A percentile compares a stretch with the other conserved stretches of the same genome.
Conservation (phyloP, 768 basidiomycete species). For the Kwoniella mangroviensis region DNA sequence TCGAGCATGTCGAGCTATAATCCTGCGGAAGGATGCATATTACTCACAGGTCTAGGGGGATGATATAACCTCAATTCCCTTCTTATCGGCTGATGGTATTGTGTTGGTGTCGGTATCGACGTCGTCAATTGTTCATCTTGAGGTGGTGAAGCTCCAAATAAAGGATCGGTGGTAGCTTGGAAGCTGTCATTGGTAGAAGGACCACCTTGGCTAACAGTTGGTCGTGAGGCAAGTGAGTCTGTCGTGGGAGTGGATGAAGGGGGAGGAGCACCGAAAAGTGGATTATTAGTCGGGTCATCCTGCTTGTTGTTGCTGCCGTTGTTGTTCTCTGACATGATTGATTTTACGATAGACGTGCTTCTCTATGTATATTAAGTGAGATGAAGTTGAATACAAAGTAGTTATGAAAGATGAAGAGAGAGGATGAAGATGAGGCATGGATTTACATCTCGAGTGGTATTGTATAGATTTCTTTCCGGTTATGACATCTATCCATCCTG, state of each 20-base stretch:
- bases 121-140: background rate
- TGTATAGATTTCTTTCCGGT: too few species aligned
- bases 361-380: too few species aligned
- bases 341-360: too few species aligned
- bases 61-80: conserved; percentile 8
- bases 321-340: conserved; percentile 13
- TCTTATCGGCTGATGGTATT: background rate
- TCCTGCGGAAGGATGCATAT: background rate
- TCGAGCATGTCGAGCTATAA: background rate
- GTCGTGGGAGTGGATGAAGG: background rate
- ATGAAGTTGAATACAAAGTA: too few species aligned
- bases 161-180: conserved; percentile 11
- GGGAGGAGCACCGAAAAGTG: conserved; percentile 41
- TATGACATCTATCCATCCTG: conserved; percentile 8
- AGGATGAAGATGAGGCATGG: background rate
- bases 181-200: background rate
- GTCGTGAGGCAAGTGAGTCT: background rate
- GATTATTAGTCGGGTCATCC: conserved; percentile 24
- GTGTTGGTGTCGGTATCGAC: background rate
- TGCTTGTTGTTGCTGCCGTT: background rate
- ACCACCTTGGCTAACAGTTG: background rate
- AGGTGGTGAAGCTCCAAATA: conserved; percentile 26
- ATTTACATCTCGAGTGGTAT: background rate
- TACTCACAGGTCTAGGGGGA: conserved; percentile 1
- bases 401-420: background rate